These are phyloP conservation scores for Xylariaceae sp. DNA, from an alignment of 2,329 filamentous ascomycete genomes.

Conservation along the genomic window DNA sequence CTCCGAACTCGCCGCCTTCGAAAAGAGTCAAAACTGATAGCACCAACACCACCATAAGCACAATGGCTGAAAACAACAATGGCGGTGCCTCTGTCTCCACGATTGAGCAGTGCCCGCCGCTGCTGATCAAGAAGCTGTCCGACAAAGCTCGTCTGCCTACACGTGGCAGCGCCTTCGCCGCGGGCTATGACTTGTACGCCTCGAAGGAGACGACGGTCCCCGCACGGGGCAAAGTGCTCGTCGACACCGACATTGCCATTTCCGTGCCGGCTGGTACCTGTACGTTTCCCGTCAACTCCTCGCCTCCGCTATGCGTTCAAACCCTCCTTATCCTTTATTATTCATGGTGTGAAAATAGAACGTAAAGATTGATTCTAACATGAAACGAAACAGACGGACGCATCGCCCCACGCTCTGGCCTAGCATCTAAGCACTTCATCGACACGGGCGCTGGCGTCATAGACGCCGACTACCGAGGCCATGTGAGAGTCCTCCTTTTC, in stretches of 20 bases:
- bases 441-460: constrained; percentile 96
- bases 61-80: constrained; percentile 28
- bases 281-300: constrained; percentile 52
- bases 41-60: constrained; percentile 23
- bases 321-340: constrained; percentile 3
- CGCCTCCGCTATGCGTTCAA: constrained; percentile 12
- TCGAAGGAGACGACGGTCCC: constrained; percentile 77
- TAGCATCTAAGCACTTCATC: constrained; percentile 93
- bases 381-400: constrained; percentile 70
- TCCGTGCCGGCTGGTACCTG: constrained; percentile 89
- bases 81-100: constrained; percentile 44
- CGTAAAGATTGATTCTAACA: not conserved
- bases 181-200: constrained; percentile 92
- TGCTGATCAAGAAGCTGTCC: constrained; percentile 88
- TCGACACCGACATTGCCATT: constrained; percentile 91
- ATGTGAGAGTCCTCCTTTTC: constrained; percentile 92
- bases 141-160: constrained; percentile 81
- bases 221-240: constrained; percentile 80
- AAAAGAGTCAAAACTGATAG: constrained; percentile 76
- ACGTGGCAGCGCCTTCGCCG: constrained; percentile 85
- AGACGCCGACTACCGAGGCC: constrained; percentile 94
- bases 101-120: constrained; percentile 57
- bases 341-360: not conserved
- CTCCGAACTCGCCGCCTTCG: constrained; percentile 74
- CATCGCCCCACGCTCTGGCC: constrained; percentile 87